A percentile compares a stretch with the other conserved stretches of the same genome.
Evolutionary conservation across 257 asterid genomes (phyloP).

Genomic region (Oldenlandia corymbosa): DNA sequence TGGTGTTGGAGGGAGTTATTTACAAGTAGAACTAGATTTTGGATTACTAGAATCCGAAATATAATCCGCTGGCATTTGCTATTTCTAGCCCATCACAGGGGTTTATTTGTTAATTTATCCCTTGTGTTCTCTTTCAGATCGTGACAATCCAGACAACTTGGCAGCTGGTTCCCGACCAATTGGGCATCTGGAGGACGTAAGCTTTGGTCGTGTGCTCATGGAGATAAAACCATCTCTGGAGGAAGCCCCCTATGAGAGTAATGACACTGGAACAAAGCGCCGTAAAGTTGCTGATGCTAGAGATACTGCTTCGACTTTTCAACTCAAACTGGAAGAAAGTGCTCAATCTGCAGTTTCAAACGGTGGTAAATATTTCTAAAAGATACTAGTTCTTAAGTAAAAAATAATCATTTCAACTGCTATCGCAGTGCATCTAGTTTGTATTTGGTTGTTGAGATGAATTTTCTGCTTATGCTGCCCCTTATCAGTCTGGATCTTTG

Average conservation of each 20-base stretch:
- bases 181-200: no score
- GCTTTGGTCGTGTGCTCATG: conserved; percentile 20
- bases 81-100: neutral
- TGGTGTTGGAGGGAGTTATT: neutral
- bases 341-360: conserved; percentile 18
- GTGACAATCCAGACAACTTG: conserved; percentile 28
- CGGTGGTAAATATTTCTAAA: conserved; percentile 20
- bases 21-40: neutral
- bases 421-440: neutral
- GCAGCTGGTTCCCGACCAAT: no score
- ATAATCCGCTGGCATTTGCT: neutral
- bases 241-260: conserved; percentile 28
- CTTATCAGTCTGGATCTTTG: no score
- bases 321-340: conserved; percentile 16
- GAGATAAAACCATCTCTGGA: conserved; percentile 18
- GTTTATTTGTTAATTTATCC: neutral
- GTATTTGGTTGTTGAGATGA: neutral
- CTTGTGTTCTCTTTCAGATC: conserved; percentile 31
- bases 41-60: neutral
- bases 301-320: conserved; percentile 23
- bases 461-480: conserved; percentile 7
- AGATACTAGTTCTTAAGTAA: neutral
- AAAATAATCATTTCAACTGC: neutral
- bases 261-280: conserved; percentile 50
- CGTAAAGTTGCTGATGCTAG: conserved; percentile 39